Conservation (phyloP, 495 filamentous ascomycete genomes). For the Aspergillus incahuasiensis region DNA sequence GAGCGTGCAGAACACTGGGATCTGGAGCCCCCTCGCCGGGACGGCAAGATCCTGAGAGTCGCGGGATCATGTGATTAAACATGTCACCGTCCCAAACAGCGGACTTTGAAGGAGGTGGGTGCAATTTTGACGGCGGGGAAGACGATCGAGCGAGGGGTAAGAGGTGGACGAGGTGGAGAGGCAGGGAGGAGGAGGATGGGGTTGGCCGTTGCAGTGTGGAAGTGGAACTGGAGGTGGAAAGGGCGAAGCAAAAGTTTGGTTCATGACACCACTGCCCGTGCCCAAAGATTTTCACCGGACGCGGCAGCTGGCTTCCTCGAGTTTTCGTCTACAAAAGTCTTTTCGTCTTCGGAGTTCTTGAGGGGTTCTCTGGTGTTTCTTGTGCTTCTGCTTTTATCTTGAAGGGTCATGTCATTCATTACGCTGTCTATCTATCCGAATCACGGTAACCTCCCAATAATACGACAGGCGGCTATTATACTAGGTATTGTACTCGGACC, state of each 20-base stretch:
- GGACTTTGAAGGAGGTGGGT: not conserved
- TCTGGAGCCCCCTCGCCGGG: slow-evolving; percentile 6
- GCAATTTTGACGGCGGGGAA: not conserved
- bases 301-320: not conserved
- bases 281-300: not conserved
- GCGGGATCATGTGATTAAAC: slow-evolving; percentile 17
- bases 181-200: not conserved
- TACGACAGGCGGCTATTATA: not conserved
- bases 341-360: not conserved
- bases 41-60: slow-evolving; percentile 12
- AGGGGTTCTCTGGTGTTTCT: not conserved
- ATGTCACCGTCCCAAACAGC: not conserved
- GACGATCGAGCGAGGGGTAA: not conserved
- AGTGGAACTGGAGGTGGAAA: not conserved
- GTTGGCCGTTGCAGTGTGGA: not conserved
- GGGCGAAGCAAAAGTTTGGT: not conserved
- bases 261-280: not conserved
- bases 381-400: not conserved
- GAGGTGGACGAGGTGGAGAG: not conserved
- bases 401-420: slow-evolving; percentile 1
- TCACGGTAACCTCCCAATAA: not conserved
- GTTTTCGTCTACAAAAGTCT: not conserved
- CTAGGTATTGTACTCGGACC: not conserved
- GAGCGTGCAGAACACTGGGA: slow-evolving; percentile 13
- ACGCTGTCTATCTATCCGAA: slow-evolving; percentile 4